Conservation (phyloP, 2,329 filamentous ascomycete genomes). For the Scedosporium aurantiacum region DNA sequence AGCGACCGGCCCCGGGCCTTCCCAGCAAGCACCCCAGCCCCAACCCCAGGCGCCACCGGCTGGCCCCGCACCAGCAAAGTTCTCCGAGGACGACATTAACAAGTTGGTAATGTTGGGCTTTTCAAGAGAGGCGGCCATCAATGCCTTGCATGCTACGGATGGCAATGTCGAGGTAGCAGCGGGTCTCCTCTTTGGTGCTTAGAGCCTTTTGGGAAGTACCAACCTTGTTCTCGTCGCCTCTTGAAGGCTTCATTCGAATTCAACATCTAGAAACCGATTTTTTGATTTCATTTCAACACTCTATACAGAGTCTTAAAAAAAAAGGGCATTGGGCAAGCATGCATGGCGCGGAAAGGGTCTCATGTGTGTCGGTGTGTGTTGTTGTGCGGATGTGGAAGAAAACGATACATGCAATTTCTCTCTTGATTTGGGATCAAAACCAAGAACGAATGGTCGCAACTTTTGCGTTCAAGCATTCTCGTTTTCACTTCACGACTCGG, state of each 20-base stretch:
- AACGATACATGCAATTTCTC: too few species aligned
- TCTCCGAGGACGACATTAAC: conserved; percentile 57
- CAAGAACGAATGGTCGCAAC: too few species aligned
- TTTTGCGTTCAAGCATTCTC: too few species aligned
- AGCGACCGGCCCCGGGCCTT: not conserved
- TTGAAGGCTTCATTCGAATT: not conserved
- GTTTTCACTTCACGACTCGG: not conserved
- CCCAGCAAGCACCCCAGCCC: conserved; percentile 9
- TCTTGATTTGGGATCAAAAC: too few species aligned
- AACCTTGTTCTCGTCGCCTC: not conserved
- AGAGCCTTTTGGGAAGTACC: too few species aligned
- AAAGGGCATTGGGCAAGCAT: conserved; percentile 3
- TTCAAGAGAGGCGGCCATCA: conserved; percentile 61
- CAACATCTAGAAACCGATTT: conserved; percentile 8
- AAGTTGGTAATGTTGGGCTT: conserved; percentile 71
- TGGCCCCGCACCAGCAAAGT: conserved; percentile 19
- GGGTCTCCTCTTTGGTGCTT: conserved; percentile 56
- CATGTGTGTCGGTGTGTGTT: not conserved
- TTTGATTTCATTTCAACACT: not conserved
- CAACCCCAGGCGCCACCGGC: conserved; percentile 16
- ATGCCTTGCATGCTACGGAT: conserved; percentile 69
- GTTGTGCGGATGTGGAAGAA: not conserved
- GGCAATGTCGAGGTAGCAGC: conserved; percentile 88
- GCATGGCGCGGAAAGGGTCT: conserved; percentile 3
- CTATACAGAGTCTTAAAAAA: not conserved